These are phyloP conservation scores for Butyriboletus loyo DNA, from an alignment of 768 basidiomycete species.

Conservation along the genomic window DNA sequence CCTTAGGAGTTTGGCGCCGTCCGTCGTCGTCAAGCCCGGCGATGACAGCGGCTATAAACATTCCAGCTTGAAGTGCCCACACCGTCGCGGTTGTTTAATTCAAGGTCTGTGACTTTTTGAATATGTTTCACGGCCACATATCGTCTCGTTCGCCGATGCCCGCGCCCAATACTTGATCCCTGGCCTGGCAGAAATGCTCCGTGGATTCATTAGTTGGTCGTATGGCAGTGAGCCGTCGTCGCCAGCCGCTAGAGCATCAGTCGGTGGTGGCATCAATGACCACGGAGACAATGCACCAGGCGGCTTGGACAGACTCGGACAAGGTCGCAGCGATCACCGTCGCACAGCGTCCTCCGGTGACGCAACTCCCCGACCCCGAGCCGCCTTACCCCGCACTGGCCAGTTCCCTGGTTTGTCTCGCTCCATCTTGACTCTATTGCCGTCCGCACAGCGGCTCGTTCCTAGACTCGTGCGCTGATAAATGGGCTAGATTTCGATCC, in stretches of 20 bases:
- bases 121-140: slow-evolving; percentile 5
- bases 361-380: slow-evolving; percentile 47
- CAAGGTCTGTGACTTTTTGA: slow-evolving; percentile 21
- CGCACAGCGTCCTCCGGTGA: slow-evolving; percentile 44
- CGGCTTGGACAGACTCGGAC: slow-evolving; percentile 4
- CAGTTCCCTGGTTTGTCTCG: slow-evolving; percentile 19
- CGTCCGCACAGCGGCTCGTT: slow-evolving; percentile 2
- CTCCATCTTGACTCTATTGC: slow-evolving; percentile 5
- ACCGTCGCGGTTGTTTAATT: slow-evolving; percentile 11
- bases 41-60: slow-evolving; percentile 6
- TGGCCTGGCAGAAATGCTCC: slow-evolving; percentile 19
- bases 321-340: slow-evolving; percentile 20
- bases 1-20: no score
- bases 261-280: slow-evolving; percentile 8
- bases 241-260: slow-evolving; percentile 2
- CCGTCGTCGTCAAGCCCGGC: background rate
- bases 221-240: slow-evolving; percentile 23
- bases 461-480: slow-evolving; percentile 9
- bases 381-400: slow-evolving; percentile 22
- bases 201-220: slow-evolving; percentile 19
- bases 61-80: background rate
- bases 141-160: background rate
- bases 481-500: slow-evolving; percentile 12
- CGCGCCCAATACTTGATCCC: background rate
- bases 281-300: slow-evolving; percentile 4